phyloP scores from a whole-genome alignment of 768 basidiomycete species.

The Phanerochaete carnosa region DNA sequence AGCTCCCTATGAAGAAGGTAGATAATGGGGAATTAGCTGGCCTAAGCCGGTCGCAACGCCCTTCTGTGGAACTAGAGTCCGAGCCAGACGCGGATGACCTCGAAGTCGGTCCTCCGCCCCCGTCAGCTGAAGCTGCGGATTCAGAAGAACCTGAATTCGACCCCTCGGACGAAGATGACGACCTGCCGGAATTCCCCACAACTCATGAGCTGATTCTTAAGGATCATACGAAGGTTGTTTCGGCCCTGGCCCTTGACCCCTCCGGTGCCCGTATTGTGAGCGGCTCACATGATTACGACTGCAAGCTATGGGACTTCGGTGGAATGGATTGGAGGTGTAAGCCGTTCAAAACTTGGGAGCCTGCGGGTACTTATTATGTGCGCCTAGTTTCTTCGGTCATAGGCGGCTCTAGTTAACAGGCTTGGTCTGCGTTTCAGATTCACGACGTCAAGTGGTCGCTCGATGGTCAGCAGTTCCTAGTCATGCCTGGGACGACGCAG shows the following conservation, averaged over 20 bases:
- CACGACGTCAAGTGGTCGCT: slow-evolving; percentile 89
- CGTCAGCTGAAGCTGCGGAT: slow-evolving; percentile 8
- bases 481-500: slow-evolving; percentile 84
- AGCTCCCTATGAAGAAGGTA: not conserved
- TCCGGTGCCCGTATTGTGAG: slow-evolving; percentile 89
- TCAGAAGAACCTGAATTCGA: slow-evolving; percentile 31
- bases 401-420: slow-evolving; percentile 4
- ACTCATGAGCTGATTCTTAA: slow-evolving; percentile 91
- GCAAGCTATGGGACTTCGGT: slow-evolving; percentile 98
- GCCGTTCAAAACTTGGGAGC: slow-evolving; percentile 97
- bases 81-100: slow-evolving; percentile 18
- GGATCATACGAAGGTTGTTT: slow-evolving; percentile 95
- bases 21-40: not conserved
- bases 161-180: slow-evolving; percentile 40
- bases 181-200: slow-evolving; percentile 69
- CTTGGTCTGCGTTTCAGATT: slow-evolving; percentile 46
- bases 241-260: slow-evolving; percentile 88
- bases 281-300: slow-evolving; percentile 96
- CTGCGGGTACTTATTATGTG: slow-evolving; percentile 90
- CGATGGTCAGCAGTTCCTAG: slow-evolving; percentile 82
- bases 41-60: not conserved
- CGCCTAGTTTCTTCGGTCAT: slow-evolving; percentile 16
- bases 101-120: slow-evolving; percentile 19
- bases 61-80: slow-evolving; percentile 23
- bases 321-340: slow-evolving; percentile 90